Evolutionary conservation across 306 rosid genomes (phyloP), one percentile per base, ranked within the genome.

Genomic region (Boehmeria nivea): DNA sequence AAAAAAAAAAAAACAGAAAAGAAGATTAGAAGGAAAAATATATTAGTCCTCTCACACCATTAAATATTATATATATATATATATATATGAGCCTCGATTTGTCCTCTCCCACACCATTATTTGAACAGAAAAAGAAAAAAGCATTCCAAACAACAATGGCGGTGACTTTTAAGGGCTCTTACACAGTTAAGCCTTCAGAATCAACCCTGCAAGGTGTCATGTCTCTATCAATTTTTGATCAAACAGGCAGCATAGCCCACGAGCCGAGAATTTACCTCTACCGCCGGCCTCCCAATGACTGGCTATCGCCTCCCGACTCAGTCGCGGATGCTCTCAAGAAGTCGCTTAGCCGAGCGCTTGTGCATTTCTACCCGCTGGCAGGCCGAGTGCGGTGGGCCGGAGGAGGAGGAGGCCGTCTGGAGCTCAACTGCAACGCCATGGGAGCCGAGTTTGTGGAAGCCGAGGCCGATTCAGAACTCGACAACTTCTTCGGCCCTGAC

Each of bases 221-320:
- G 14, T 11, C 77, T 7, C 73, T 78, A 17, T 75, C 85, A 0
- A 84, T 80, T 70, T 75, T 68, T 79, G 93, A 81, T 14, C 85
- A 81, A 73, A 62, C 61, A 9, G 85, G 81, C 12, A 37, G 26
- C 60, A 21, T 81, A 25, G 68, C 79, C 26, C 85, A 86, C 33
- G 47, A 63, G 4, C 76, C 85, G 36, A 65, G 65, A 43, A 72
- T 86, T 58, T 77, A 75, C 71, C 67, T 80, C 64, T 86, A 82
- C 62, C 59, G 37, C 0, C 43, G 68, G 12, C 23, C 74, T 12
- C 5, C 73, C 3, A 40, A 40, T 14, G 23, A 22, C 3, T 45
- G 50, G 55, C 65, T 68, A 12, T 11, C 55, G 12, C 16, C 39
- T 0, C 10, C 22, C 2, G 12, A 36, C 8, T 13, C 31, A 12